Evolutionary conservation across 768 basidiomycete genomes (phyloP).

Genomic region (Leccinum subtestaceum): DNA sequence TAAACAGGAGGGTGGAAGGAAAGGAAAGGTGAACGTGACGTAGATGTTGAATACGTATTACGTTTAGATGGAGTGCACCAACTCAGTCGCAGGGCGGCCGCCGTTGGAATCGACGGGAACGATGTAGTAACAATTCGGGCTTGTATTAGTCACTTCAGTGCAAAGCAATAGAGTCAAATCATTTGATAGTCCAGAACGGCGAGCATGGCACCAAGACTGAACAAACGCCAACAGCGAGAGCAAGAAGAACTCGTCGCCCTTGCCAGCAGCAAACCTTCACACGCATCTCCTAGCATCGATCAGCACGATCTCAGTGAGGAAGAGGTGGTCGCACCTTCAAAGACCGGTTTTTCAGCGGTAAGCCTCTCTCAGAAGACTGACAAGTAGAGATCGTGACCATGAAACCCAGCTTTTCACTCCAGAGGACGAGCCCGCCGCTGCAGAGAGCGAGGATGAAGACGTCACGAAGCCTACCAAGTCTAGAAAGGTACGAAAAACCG

Average conservation of each 20-base stretch:
- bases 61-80: too few relatives aligned
- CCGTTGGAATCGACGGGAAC: too few relatives aligned
- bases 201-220: slow-evolving; percentile 68
- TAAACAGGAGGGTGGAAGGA: too few relatives aligned
- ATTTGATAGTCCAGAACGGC: not conserved
- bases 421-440: slow-evolving; percentile 24
- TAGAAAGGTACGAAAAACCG: slow-evolving; percentile 22
- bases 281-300: slow-evolving; percentile 9
- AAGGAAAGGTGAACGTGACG: too few relatives aligned
- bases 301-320: slow-evolving; percentile 38
- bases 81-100: too few relatives aligned
- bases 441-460: slow-evolving; percentile 26
- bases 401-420: slow-evolving; percentile 41
- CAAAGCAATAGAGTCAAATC: not conserved
- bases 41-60: too few relatives aligned
- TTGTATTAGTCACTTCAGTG: too few relatives aligned
- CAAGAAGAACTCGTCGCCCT: slow-evolving; percentile 73
- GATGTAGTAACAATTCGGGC: too few relatives aligned
- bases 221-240: slow-evolving; percentile 85
- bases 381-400: slow-evolving; percentile 19
- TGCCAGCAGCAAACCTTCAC: slow-evolving; percentile 26
- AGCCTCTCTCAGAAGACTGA: slow-evolving; percentile 16
- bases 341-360: slow-evolving; percentile 46
- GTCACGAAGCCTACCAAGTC: slow-evolving; percentile 13
- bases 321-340: slow-evolving; percentile 22